phyloP scores from a whole-genome alignment of 352 stramenopile genomes.

The Pythium angustatum region DNA sequence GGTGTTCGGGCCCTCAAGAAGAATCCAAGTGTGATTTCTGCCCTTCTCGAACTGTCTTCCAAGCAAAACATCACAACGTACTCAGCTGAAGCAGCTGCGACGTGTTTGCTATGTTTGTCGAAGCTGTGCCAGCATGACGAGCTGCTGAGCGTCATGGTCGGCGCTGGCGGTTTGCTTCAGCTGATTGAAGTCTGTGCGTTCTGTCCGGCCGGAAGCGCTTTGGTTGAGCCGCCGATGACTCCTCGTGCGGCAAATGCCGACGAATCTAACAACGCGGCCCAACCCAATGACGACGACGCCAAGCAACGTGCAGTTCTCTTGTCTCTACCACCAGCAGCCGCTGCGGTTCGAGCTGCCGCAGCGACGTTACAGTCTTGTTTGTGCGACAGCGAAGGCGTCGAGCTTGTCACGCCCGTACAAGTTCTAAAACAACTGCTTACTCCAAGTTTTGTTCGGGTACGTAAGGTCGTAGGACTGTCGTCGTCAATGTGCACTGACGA shows the following conservation, averaged over 20 bases:
- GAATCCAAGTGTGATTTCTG: constrained; percentile 59
- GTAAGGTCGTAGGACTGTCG: too few relatives aligned
- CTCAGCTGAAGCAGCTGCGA: constrained; percentile 56
- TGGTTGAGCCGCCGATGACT: constrained; percentile 14
- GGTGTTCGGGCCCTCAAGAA: constrained; percentile 53
- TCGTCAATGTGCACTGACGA: too few relatives aligned
- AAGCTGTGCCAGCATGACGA: constrained; percentile 64
- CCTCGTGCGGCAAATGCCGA: constrained; percentile 24
- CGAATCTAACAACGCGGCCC: constrained; percentile 27
- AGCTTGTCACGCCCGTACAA: constrained; percentile 35
- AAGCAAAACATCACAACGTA: constrained; percentile 61
- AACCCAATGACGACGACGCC: constrained; percentile 24
- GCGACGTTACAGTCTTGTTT: constrained; percentile 61
- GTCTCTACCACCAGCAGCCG: constrained; percentile 39
- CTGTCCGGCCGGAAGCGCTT: constrained; percentile 54
- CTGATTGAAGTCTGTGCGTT: constrained; percentile 70
- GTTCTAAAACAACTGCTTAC: constrained; percentile 81
- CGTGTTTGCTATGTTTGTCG: constrained; percentile 60
- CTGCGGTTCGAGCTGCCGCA: constrained; percentile 55
- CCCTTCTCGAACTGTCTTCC: constrained; percentile 59
- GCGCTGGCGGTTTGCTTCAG: constrained; percentile 61
- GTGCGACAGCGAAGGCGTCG: constrained; percentile 41
- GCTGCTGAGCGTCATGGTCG: constrained; percentile 54
- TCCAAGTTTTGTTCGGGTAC: constrained; percentile 73
- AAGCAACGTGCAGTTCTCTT: constrained; percentile 34